Base-by-base conservation (phyloP, 257 asterid genomes). In the Salvia hispanica region DNA sequence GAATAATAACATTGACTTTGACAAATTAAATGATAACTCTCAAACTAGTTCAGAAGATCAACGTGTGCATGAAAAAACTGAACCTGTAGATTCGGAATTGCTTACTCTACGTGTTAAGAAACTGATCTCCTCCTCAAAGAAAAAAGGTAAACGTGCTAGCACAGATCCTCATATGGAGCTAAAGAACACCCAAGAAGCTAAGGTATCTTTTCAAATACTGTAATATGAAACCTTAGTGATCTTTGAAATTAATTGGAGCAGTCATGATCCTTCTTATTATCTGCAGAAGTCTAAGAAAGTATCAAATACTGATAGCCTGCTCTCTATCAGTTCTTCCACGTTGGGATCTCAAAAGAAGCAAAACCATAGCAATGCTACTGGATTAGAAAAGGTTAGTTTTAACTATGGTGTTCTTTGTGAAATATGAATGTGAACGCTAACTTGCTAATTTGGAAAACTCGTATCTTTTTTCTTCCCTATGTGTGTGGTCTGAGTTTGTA, bases 341-440 rank as follows among this genome's bases (percentile, higher is more conserved):
- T 70, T 83, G 5, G 86, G 81, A 59, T 84, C 92, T 47, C 21
- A 18, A 76, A 91, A 87, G 84, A 84, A 76, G 54, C 88, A 83
- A 37, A 84, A 52, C 62, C 84, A 64, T 78, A 84, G 82, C 69
- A 34, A 77, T 62, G 37, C 79, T 39, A 4, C 79, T 44, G 90
- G 88, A 69, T 71, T 86, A 77, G 86, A 80, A 66, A 91, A 94
- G 98, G 99, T 91, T 66, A 54, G 84, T 76, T 37, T 46, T 28
- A 47, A 40, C 62, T 42, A 18, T 67, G 10, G 45, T 63, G 45
- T 74, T 46, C 66, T 59, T 44, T 31, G 21, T 66, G 69, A 44
- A 21, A n/a, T 62, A 46, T 47, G 55, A 58, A 59, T 60, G 56
- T 58, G 64, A 44, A 52, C 60, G 69, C 64, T 34, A 43, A 9